Conservation (phyloP, 345 rosid species). For the Hibiscus tridactylites region DNA sequence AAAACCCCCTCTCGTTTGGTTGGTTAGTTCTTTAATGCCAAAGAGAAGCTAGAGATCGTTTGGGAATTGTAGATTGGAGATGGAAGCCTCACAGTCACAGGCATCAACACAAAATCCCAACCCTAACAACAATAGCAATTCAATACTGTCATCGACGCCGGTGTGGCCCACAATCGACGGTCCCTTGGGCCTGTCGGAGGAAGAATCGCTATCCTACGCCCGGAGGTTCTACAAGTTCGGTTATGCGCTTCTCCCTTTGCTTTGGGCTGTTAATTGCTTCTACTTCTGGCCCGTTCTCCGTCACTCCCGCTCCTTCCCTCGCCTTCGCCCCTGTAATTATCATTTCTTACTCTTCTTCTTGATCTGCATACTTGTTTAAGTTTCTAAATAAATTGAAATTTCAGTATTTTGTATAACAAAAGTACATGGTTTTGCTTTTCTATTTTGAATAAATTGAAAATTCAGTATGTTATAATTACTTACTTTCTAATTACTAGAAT, state of each 20-base stretch:
- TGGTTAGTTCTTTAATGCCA: too few species aligned
- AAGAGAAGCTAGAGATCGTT: not conserved
- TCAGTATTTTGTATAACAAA: too few species aligned
- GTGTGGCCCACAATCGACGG: constrained; percentile 94
- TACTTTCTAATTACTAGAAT: not conserved
- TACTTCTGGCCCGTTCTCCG: constrained; percentile 99
- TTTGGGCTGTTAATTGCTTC: constrained; percentile 97
- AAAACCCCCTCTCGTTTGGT: too few species aligned
- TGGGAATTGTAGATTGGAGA: not conserved
- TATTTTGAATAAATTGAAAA: too few species aligned
- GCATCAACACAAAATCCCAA: constrained; percentile 15
- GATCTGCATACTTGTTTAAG: not conserved
- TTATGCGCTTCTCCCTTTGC: constrained; percentile 81
- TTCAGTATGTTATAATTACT: not conserved
- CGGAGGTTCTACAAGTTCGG: constrained; percentile 84
- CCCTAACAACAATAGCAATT: constrained; percentile 19
- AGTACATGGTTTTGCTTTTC: not conserved
- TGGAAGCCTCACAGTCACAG: constrained; percentile 59
- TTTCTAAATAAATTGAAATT: not conserved
- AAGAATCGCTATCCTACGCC: constrained; percentile 73
- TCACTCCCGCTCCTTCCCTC: constrained; percentile 78
- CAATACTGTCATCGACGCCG: constrained; percentile 42
- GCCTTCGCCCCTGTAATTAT: constrained; percentile 54
- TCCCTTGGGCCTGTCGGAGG: constrained; percentile 75
- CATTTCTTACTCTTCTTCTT: not conserved